Percentiles rank a stretch among this genome's conserved stretches.
Conservation (phyloP, 108 stramenopile species). For the Skeletonema tropicum region DNA sequence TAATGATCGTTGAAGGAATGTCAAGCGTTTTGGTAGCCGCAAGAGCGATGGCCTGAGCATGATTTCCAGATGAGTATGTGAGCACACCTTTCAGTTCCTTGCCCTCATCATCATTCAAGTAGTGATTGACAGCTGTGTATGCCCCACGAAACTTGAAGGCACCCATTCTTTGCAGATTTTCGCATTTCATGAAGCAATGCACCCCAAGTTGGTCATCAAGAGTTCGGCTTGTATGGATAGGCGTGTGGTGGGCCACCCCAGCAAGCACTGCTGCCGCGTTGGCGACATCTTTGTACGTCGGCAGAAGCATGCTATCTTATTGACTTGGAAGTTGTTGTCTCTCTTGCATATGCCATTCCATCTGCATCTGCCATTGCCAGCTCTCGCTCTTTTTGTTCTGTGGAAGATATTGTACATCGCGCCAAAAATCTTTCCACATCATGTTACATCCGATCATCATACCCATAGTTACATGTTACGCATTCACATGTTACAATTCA, state of each 20-base stretch:
- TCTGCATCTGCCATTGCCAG: no score
- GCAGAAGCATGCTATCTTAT: conserved; percentile 5
- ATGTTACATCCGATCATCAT: no score
- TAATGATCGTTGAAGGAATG: conserved; percentile 47
- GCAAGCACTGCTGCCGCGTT: conserved; percentile 30
- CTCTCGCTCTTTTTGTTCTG: no score
- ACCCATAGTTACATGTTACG: no score
- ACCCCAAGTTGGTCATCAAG: conserved; percentile 42
- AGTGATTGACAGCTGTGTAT: conserved; percentile 36
- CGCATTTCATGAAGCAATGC: conserved; percentile 33
- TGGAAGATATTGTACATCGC: no score
- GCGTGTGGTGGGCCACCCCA: conserved; percentile 34
- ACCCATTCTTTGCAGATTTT: conserved; percentile 51
- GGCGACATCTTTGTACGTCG: conserved; percentile 42
- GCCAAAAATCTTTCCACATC: no score
- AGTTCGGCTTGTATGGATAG: conserved; percentile 39
- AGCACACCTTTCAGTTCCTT: conserved; percentile 29
- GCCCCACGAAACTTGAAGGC: conserved; percentile 53
- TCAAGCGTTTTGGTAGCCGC: conserved; percentile 24
- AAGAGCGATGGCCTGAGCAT: conserved; percentile 54
- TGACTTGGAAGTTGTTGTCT: no score
- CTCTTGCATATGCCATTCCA: no score
- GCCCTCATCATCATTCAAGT: conserved; percentile 7
- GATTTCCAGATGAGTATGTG: conserved; percentile 53
- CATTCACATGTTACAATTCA: no score